phyloP scores from a whole-genome alignment of 176 grass and related monocot species.

The Juncus inflexus region DNA sequence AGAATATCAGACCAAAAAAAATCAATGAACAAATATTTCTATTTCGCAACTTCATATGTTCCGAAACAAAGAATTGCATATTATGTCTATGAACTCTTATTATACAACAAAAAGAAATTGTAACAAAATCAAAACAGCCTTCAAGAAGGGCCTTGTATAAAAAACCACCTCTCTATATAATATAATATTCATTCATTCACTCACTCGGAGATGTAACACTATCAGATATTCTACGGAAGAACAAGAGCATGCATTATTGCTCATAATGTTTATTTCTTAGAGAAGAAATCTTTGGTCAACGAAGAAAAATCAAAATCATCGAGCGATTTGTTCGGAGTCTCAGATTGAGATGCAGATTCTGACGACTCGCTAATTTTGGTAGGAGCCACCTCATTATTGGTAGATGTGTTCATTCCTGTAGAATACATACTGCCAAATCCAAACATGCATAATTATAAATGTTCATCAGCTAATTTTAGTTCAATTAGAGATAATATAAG shows the following conservation, averaged over 20 bases:
- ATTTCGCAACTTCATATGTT: not conserved
- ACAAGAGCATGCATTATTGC: not conserved
- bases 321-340: slow-evolving; percentile 33
- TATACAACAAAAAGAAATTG: slow-evolving; percentile 2
- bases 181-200: not conserved
- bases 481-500: not conserved
- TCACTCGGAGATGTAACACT: not conserved
- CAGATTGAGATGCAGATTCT: slow-evolving; percentile 16
- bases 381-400: slow-evolving; percentile 10
- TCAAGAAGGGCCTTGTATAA: slow-evolving; percentile 10
- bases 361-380: slow-evolving; percentile 1
- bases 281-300: slow-evolving; percentile 34
- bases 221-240: slow-evolving; percentile 4
- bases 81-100: slow-evolving; percentile 5
- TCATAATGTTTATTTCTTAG: slow-evolving; percentile 23
- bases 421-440: slow-evolving; percentile 19
- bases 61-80: slow-evolving; percentile 4
- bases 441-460: not conserved
- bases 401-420: slow-evolving; percentile 3
- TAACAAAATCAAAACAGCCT: slow-evolving; percentile 17
- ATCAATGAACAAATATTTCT: not conserved
- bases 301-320: slow-evolving; percentile 39
- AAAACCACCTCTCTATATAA: slow-evolving; percentile 15
- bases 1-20: not conserved
- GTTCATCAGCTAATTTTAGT: not conserved